Evolutionary conservation across 371 early-diverging fungal genomes (phyloP).

Genomic region (Smittium culicis): DNA sequence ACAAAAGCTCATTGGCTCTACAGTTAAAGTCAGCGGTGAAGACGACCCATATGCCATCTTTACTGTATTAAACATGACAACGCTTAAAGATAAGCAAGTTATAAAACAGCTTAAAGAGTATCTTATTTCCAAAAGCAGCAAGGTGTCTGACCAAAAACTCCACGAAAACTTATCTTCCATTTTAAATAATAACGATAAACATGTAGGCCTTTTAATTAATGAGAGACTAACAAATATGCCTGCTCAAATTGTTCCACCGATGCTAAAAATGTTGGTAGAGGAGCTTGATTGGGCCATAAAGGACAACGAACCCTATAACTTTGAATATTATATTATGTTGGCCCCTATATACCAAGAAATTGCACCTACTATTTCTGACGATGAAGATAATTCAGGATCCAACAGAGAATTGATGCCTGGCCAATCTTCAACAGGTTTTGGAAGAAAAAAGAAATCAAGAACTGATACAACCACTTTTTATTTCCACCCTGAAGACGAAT

Average conservation of each 20-base stretch:
- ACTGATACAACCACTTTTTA: constrained; percentile 41
- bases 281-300: constrained; percentile 66
- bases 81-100: constrained; percentile 45
- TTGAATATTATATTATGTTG: constrained; percentile 68
- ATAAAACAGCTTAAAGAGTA: constrained; percentile 43
- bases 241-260: constrained; percentile 67
- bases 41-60: constrained; percentile 84
- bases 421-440: constrained; percentile 6
- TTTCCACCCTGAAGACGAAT: constrained; percentile 84
- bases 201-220: constrained; percentile 41
- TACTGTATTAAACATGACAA: constrained; percentile 57
- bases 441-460: not conserved
- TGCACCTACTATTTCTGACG: constrained; percentile 26
- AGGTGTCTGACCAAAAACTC: constrained; percentile 25
- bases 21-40: constrained; percentile 73
- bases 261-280: constrained; percentile 70
- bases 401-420: constrained; percentile 1
- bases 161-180: constrained; percentile 32
- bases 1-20: constrained; percentile 71
- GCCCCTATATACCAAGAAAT: constrained; percentile 76
- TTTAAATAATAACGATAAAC: constrained; percentile 30
- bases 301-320: constrained; percentile 53
- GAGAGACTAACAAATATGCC: constrained; percentile 92
- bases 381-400: not conserved
- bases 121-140: constrained; percentile 47